Evolutionary conservation across 1,139 yeast genomes (phyloP), one percentile per base, ranked within the genome.

Genomic region (Suhomyces bokatorum): DNA sequence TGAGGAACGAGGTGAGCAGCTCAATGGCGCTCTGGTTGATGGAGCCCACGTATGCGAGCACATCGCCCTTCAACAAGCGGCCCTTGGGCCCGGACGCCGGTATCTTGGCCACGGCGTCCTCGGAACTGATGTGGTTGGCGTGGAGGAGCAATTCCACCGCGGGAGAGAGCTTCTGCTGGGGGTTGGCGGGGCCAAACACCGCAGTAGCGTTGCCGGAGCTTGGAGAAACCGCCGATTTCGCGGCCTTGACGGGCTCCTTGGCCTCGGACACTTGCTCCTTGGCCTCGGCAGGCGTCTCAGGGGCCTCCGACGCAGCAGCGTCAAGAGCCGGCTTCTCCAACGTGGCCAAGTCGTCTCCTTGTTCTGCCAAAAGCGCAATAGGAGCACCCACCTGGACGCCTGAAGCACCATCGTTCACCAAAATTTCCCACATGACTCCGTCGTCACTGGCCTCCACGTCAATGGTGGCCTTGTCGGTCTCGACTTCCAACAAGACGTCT

Each of bases 381-480:
- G 96, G 85, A 43, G 78, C 73, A 6, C 97, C 97, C n/a, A 93
- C 98, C 11, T 83, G 81, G 44, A 93, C 74, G 28, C 84, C 93
- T 50, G 80, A 82, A 37, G 81, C 80, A 6, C 99, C 99, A 48
- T 87, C 83, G 32, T 72, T 74, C 22, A 66, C 70, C 49, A 90
- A 63, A 43, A 93, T 85, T 66, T 88, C 89, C 62, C 90, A 96
- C 64, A 93, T 51, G 36, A 86, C 69, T 39, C 98, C 99, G 58
- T 93, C 97, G 60, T 90, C 97, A 53, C 80, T 87, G 3, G 97
- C 96, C 66, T 90, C 97, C 27, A 90, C 97, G 52, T 88, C 95
- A 50, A 90, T 89, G 55, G 87, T 87, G 32, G 97, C 95, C 68
- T 90, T 90, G 66, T 90, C 97, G 13, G 97, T 90, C 66, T 90